Evolutionary conservation across 2,329 filamentous ascomycete species (phyloP).

Genomic region (Podosphaera leucotricha): DNA sequence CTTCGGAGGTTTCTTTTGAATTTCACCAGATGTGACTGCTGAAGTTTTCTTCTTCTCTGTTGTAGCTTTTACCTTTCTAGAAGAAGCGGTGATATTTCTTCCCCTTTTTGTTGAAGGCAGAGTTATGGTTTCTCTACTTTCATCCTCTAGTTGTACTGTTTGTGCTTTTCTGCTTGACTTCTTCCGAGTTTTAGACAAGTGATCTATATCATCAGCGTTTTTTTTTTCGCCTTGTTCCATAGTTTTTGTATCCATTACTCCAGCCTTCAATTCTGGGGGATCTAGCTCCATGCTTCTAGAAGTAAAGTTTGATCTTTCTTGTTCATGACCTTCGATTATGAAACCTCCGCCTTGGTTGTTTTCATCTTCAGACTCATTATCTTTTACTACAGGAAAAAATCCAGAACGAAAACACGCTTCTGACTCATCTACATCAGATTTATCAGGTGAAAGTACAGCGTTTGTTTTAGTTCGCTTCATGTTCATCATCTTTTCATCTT

Average conservation of each 20-base stretch:
- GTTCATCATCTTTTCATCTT: slow-evolving; percentile 12
- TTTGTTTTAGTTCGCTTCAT: slow-evolving; percentile 27
- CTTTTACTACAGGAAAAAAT: slow-evolving; percentile 14
- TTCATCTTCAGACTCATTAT: slow-evolving; percentile 9
- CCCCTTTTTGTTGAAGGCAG: slow-evolving; percentile 6
- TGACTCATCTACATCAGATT: slow-evolving; percentile 24
- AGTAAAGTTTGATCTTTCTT: slow-evolving; percentile 2
- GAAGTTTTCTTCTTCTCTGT: slow-evolving; percentile 2
- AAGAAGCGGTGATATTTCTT: slow-evolving; percentile 6
- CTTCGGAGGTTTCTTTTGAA: slow-evolving; percentile 1
- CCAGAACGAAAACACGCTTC: slow-evolving; percentile 5
- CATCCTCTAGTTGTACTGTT: slow-evolving; percentile 4
- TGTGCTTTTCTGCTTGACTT: background rate
- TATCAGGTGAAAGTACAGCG: slow-evolving; percentile 37
- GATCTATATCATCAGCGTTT: slow-evolving; percentile 1
- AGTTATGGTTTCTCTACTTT: background rate
- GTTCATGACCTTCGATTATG: slow-evolving; percentile 10
- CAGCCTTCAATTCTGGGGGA: slow-evolving; percentile 5
- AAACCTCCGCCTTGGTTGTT: slow-evolving; percentile 10
- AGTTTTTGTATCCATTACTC: background rate
- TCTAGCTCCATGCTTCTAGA: slow-evolving; percentile 7
- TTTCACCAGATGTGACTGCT: slow-evolving; percentile 2
- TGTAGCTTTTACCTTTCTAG: slow-evolving; percentile 3
- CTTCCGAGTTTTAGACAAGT: background rate
- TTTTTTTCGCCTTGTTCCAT: slow-evolving; percentile 6